Evolutionary conservation across 2,329 filamentous ascomycete genomes (phyloP).

Genomic region (Paraconiothyrium brasiliense): DNA sequence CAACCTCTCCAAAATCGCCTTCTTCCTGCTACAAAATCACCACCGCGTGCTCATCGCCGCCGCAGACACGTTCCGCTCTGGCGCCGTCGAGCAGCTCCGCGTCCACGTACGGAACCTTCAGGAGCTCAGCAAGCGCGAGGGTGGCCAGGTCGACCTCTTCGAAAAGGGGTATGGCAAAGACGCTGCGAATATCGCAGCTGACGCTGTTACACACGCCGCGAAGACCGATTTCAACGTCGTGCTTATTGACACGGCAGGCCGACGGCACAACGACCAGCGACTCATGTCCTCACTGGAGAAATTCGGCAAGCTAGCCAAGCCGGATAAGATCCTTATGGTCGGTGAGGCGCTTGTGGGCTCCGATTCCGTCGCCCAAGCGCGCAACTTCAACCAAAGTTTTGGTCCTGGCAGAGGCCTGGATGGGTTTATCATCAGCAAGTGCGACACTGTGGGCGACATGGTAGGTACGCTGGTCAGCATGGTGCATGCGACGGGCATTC

Average conservation of each 20-base stretch:
- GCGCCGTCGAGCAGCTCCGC: conserved; percentile 94
- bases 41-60: conserved; percentile 94
- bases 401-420: conserved; percentile 82
- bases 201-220: conserved; percentile 83
- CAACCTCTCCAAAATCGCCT: conserved; percentile 97
- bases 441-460: conserved; percentile 99
- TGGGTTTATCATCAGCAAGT: conserved; percentile 98
- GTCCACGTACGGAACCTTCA: conserved; percentile 95
- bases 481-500: conserved; percentile 96
- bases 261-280: conserved; percentile 92
- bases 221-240: conserved; percentile 88
- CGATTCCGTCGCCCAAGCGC: conserved; percentile 92
- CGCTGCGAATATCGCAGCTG: conserved; percentile 92
- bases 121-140: conserved; percentile 85
- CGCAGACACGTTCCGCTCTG: conserved; percentile 95
- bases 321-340: conserved; percentile 99
- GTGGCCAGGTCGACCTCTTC: conserved; percentile 83
- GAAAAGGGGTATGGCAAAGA: conserved; percentile 99
- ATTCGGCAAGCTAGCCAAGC: conserved; percentile 93
- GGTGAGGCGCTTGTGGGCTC: conserved; percentile 92
- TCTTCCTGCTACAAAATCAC: conserved; percentile 96
- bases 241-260: conserved; percentile 93
- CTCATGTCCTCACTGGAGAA: conserved; percentile 98
- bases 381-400: conserved; percentile 95
- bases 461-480: conserved; percentile 95